A percentile compares a stretch with the other conserved stretches of the same genome.
Evolutionary conservation across 257 asterid genomes (phyloP).

Genomic region (Ophiorrhiza pumila): DNA sequence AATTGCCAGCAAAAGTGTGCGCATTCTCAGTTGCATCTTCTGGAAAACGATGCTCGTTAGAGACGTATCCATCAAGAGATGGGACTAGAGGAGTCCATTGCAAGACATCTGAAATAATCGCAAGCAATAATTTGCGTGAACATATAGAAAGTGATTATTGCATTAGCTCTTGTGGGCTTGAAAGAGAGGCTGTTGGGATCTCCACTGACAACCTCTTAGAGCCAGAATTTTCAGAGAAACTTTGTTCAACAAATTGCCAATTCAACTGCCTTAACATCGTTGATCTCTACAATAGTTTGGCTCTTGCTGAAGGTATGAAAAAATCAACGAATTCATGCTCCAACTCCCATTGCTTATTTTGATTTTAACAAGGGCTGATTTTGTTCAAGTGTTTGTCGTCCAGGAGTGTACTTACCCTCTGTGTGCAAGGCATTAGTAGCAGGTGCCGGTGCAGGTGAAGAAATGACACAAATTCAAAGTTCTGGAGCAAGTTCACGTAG

Average conservation of each 20-base stretch:
- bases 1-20: conserved; percentile 22
- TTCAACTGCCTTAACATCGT: conserved; percentile 34
- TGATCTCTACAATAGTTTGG: conserved; percentile 37
- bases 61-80: conserved; percentile 20
- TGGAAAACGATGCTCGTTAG: conserved; percentile 35
- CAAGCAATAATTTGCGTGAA: conserved; percentile 4
- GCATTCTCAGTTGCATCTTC: conserved; percentile 31
- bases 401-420: conserved; percentile 41
- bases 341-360: not conserved
- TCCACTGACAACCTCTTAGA: conserved; percentile 31
- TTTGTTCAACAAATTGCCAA: conserved; percentile 31
- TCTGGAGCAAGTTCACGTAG: conserved; percentile 26
- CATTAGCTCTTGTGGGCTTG: conserved; percentile 27
- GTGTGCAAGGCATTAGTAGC: conserved; percentile 33
- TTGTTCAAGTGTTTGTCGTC: not conserved
- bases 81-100: conserved; percentile 16
- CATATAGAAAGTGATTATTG: conserved; percentile 28
- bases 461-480: conserved; percentile 39
- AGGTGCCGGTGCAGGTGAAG: conserved; percentile 38
- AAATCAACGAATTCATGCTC: not conserved
- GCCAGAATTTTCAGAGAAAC: conserved; percentile 13
- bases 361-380: not conserved
- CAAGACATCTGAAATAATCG: conserved; percentile 27
- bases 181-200: conserved; percentile 28
- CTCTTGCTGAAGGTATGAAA: conserved; percentile 32